Evolutionary conservation across 1,284 basidiomycete genomes (phyloP).

Genomic region (Melampsora larici-populina): DNA sequence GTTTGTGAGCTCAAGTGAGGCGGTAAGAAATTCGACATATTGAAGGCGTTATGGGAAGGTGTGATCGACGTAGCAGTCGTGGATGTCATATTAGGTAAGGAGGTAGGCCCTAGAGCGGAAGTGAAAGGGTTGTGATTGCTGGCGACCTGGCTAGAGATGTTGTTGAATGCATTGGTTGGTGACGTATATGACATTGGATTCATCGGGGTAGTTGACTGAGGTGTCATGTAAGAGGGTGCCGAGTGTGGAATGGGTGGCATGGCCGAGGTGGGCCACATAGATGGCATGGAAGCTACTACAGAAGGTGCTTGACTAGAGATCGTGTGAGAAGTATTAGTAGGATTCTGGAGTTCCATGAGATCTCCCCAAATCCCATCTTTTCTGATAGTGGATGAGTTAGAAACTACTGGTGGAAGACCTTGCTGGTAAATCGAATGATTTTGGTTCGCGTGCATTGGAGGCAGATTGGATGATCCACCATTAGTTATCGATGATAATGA

Average conservation of each 20-base stretch:
- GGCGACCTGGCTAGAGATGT: background rate
- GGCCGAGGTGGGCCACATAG: background rate
- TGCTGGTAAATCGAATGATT: background rate
- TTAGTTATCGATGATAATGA: background rate
- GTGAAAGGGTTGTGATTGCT: background rate
- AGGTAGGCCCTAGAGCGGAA: background rate
- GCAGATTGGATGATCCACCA: background rate
- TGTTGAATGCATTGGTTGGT: background rate
- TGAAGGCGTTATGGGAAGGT: background rate
- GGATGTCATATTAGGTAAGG: background rate
- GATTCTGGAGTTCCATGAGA: conserved; percentile 14
- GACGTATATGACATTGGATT: background rate
- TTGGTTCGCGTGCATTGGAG: background rate
- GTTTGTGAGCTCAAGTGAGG: background rate
- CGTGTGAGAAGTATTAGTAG: background rate
- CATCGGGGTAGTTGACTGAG: background rate
- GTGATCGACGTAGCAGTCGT: background rate
- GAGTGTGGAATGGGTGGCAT: background rate
- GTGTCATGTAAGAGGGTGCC: background rate
- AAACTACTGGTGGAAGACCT: background rate
- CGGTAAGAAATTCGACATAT: background rate
- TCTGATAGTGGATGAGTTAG: background rate
- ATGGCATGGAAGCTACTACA: background rate
- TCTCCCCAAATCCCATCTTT: conserved; percentile 29
- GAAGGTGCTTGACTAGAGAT: background rate